Base-by-base conservation (phyloP, 371 early-diverging fungal species). In the Entomophthora muscae region DNA sequence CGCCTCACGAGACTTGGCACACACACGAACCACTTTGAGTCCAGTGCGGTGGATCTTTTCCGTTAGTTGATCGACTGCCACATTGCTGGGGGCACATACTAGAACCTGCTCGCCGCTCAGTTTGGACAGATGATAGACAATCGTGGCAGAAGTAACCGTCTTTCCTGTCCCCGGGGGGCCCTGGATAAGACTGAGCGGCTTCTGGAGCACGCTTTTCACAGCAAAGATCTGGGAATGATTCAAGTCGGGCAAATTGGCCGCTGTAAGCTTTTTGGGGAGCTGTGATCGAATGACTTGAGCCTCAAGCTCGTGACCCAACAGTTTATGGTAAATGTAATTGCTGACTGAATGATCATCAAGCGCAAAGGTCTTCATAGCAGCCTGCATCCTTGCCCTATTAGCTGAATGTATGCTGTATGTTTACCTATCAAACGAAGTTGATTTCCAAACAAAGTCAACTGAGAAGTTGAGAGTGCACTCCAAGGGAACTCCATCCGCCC, bases 391-490 rank as follows among this genome's bases (percentile, higher is more conserved):
- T 64, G 86, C 83, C 71, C 81, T 87, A 2, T 83, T 78, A 1
- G 80, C 81, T 13, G 10, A 51, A 3, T 24, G 22, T 5, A 10
- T 26, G 5, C 22, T 3, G 10, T 82, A 75, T 67, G 85, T 85
- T 88, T 88, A 90, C 73, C 93, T 83, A 69, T 98, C 96, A 73
- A 93, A 99, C 28, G 92, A 89, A 1, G 92, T 92, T 13, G 93
- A 86, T 73, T 97, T 96, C 98, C 98, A 99, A 12, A 99, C 94
- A 80, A 94, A 97, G 66, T 98, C 98, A n/a, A 98, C 89, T 1
- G 89, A 83, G 68, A 95, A 98, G 70, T 91, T 91, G 71, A 85
- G 88, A n/a, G 90, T 88, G 69, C 90, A 90, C 22, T 90, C 83
- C 13, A 84, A 76, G 1, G 95, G 95, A 5, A 85, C 81, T 51